Conservation (phyloP, 2,329 filamentous ascomycete species). For the Fusarium incarnatum region DNA sequence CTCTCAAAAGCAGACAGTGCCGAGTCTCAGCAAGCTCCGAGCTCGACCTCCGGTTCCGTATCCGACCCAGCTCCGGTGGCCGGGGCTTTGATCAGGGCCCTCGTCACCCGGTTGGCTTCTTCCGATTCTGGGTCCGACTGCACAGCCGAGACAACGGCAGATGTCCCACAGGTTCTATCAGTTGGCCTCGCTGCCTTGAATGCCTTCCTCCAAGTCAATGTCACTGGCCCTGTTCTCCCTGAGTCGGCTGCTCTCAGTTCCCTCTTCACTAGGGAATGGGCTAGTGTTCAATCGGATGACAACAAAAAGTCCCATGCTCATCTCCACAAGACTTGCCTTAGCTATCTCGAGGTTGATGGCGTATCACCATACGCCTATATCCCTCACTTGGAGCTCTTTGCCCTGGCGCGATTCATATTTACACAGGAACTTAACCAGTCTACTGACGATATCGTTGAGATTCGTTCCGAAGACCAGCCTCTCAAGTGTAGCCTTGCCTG, state of each 20-base stretch:
- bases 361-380: constrained; percentile 87
- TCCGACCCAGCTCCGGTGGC: constrained; percentile 40
- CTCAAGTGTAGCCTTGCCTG: constrained; percentile 65
- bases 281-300: constrained; percentile 19
- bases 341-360: constrained; percentile 81
- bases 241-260: constrained; percentile 48
- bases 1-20: constrained; percentile 31
- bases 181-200: constrained; percentile 64
- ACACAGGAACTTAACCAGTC: constrained; percentile 43
- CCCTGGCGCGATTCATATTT: constrained; percentile 71
- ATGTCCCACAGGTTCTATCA: constrained; percentile 37
- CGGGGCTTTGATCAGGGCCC: constrained; percentile 39
- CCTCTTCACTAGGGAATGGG: constrained; percentile 57
- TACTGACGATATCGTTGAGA: constrained; percentile 41
- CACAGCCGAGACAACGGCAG: constrained; percentile 1
- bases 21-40: constrained; percentile 28
- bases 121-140: constrained; percentile 11
- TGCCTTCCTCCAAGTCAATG: constrained; percentile 86
- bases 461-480: constrained; percentile 49
- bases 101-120: constrained; percentile 25
- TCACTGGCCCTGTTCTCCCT: constrained; percentile 84
- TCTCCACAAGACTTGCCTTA: constrained; percentile 70
- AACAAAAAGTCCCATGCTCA: constrained; percentile 47
- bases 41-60: constrained; percentile 34
- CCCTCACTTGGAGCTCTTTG: constrained; percentile 85